Evolutionary conservation across 768 basidiomycete genomes (phyloP).

Genomic region (Boletus reticuloceps): DNA sequence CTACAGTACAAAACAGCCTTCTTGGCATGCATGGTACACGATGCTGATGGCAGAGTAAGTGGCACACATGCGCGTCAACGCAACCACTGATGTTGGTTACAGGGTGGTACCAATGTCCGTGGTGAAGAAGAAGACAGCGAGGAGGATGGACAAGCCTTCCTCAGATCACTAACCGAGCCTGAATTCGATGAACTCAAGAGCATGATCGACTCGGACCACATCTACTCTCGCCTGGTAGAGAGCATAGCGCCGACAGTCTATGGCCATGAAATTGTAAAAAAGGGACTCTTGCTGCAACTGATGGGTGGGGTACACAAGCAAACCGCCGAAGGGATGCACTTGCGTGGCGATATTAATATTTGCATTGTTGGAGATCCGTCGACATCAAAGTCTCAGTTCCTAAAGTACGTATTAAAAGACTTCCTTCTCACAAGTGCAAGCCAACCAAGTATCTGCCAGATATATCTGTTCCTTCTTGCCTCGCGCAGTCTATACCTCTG

Average conservation of each 20-base stretch:
- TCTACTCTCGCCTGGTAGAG: conserved; percentile 89
- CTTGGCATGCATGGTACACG: conserved; percentile 95
- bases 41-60: conserved; percentile 83
- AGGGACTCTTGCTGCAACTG: conserved; percentile 90
- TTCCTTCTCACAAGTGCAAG: neutral
- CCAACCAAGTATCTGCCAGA: conserved; percentile 39
- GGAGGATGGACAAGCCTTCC: conserved; percentile 78
- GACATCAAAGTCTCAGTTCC: conserved; percentile 97
- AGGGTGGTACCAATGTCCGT: conserved; percentile 86
- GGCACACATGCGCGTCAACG: neutral
- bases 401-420: conserved; percentile 65
- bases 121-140: conserved; percentile 84
- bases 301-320: conserved; percentile 99
- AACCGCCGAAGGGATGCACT: conserved; percentile 93
- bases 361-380: conserved; percentile 97
- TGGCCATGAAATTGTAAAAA: conserved; percentile 99
- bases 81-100: conserved; percentile 1
- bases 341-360: conserved; percentile 98
- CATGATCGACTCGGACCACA: conserved; percentile 94
- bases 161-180: conserved; percentile 85
- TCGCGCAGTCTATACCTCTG: conserved; percentile 96
- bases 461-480: conserved; percentile 98
- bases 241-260: conserved; percentile 98
- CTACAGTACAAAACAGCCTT: conserved; percentile 99
- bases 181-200: conserved; percentile 92